phyloP scores from a whole-genome alignment of 2,329 filamentous ascomycete genomes.

The Sclerotiophoma versabilis region DNA sequence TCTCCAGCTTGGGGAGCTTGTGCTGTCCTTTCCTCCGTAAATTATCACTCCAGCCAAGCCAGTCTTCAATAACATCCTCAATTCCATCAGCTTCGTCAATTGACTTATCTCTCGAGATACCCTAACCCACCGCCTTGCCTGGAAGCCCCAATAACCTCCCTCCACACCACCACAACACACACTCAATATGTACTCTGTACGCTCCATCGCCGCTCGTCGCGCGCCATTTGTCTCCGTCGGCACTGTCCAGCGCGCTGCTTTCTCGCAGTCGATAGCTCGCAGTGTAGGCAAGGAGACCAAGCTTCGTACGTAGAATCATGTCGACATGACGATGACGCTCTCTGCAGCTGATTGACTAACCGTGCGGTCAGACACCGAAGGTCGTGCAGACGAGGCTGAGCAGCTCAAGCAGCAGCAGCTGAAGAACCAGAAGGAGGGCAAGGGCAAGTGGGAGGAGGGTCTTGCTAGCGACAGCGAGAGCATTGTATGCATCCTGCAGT shows the following conservation, averaged over 20 bases:
- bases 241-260: slow-evolving; percentile 47
- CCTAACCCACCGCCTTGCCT: background rate
- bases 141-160: background rate
- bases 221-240: slow-evolving; percentile 31
- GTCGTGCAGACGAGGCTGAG: slow-evolving; percentile 51
- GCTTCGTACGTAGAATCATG: slow-evolving; percentile 48
- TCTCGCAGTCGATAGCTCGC: slow-evolving; percentile 49
- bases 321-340: background rate
- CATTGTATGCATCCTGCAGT: slow-evolving; percentile 35
- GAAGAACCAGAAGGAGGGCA: slow-evolving; percentile 53
- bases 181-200: slow-evolving; percentile 40
- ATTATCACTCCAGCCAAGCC: background rate
- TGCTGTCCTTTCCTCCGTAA: slow-evolving; percentile 6
- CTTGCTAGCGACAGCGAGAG: slow-evolving; percentile 54
- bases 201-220: slow-evolving; percentile 42
- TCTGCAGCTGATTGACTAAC: slow-evolving; percentile 18
- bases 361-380: slow-evolving; percentile 33
- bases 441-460: slow-evolving; percentile 54
- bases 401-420: slow-evolving; percentile 53
- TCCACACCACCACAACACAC: background rate
- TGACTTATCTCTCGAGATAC: background rate
- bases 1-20: slow-evolving; percentile 14
- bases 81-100: slow-evolving; percentile 4
- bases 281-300: slow-evolving; percentile 54
- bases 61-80: background rate